These are phyloP conservation scores for Diaporthe citrichinensis DNA, from an alignment of 2,329 filamentous ascomycete genomes.

Conservation along the genomic window DNA sequence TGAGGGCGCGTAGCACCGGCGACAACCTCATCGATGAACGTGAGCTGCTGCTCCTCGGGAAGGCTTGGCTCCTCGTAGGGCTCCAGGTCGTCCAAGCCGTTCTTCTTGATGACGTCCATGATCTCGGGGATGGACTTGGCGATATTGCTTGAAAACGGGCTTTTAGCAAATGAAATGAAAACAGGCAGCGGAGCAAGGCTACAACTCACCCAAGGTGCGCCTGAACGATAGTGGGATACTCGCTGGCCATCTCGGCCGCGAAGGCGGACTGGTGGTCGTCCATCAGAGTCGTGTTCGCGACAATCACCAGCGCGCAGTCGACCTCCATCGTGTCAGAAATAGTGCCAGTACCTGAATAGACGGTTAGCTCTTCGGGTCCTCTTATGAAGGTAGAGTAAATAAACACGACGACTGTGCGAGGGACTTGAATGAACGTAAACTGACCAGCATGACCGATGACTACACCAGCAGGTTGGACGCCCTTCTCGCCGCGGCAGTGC, in stretches of 20 bases:
- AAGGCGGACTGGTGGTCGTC: conserved; percentile 94
- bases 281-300: conserved; percentile 85
- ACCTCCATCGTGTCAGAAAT: conserved; percentile 86
- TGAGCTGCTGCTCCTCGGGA: conserved; percentile 49
- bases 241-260: conserved; percentile 79
- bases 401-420: not conserved
- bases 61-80: conserved; percentile 48
- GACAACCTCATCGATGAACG: conserved; percentile 49
- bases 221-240: conserved; percentile 81
- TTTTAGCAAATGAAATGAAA: conserved; percentile 5
- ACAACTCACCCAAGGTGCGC: conserved; percentile 74
- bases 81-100: conserved; percentile 44
- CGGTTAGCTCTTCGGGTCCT: not conserved
- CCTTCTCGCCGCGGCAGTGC: conserved; percentile 61
- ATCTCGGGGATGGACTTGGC: conserved; percentile 45
- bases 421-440: conserved; percentile 43
- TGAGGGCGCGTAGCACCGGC: not conserved
- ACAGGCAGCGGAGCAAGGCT: too few species aligned
- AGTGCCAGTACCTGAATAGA: conserved; percentile 81
- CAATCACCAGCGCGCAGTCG: conserved; percentile 84
- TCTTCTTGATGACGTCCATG: conserved; percentile 42
- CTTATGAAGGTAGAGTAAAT: not conserved
- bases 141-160: conserved; percentile 43
- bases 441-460: conserved; percentile 92
- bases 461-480: conserved; percentile 72